A percentile compares a stretch with the other conserved stretches of the same genome.
Conservation (phyloP, 2,329 filamentous ascomycete species). For the Thelonectria rubi region DNA sequence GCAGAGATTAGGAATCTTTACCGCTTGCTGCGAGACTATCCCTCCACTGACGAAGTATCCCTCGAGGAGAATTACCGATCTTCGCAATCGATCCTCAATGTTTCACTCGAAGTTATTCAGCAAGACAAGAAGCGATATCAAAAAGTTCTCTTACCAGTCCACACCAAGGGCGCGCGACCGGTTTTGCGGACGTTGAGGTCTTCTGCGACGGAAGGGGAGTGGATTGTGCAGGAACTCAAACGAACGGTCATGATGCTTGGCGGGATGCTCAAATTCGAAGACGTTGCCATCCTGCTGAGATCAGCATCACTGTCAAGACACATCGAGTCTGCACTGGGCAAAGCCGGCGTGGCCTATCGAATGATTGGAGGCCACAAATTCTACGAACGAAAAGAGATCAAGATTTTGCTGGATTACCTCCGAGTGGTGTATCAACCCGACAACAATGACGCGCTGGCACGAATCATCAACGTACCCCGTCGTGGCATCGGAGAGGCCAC, state of each 20-base stretch:
- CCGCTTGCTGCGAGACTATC: slow-evolving; percentile 79
- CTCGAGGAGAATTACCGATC: slow-evolving; percentile 96
- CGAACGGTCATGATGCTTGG: slow-evolving; percentile 77
- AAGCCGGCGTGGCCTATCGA: slow-evolving; percentile 83
- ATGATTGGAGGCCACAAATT: slow-evolving; percentile 94
- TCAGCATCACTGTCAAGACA: slow-evolving; percentile 83
- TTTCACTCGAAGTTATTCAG: slow-evolving; percentile 86
- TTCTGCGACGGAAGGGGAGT: slow-evolving; percentile 79
- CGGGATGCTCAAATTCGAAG: slow-evolving; percentile 74
- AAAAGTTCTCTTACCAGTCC: slow-evolving; percentile 82
- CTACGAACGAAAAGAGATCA: slow-evolving; percentile 91
- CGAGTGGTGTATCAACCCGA: slow-evolving; percentile 84
- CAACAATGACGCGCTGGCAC: slow-evolving; percentile 85
- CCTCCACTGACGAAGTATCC: slow-evolving; percentile 81
- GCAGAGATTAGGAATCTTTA: slow-evolving; percentile 90
- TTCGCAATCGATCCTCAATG: slow-evolving; percentile 81
- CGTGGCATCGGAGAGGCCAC: slow-evolving; percentile 84
- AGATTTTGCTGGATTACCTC: slow-evolving; percentile 86
- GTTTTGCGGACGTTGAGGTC: slow-evolving; percentile 80
- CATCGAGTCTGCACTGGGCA: slow-evolving; percentile 85
- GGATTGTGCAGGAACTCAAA: slow-evolving; percentile 87
- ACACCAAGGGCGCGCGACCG: slow-evolving; percentile 80
- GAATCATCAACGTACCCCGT: slow-evolving; percentile 85
- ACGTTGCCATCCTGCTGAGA: slow-evolving; percentile 88
- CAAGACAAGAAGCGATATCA: slow-evolving; percentile 84